Evolutionary conservation across 352 stramenopile genomes (phyloP).

Genomic region (Pythium dissotocum): DNA sequence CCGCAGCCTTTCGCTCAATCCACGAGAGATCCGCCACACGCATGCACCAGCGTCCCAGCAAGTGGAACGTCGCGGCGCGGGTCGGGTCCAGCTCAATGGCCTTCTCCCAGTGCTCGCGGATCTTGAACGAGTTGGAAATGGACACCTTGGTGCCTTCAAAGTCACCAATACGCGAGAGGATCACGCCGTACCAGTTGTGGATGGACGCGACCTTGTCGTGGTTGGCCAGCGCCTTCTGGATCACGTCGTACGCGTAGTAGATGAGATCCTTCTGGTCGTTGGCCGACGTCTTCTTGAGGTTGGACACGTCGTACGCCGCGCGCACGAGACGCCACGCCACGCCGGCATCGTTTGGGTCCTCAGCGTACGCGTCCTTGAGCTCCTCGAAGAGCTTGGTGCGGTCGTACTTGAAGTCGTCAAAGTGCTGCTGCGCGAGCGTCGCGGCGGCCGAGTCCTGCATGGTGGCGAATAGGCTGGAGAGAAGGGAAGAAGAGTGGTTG

Average conservation of each 20-base stretch:
- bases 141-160: slow-evolving; percentile 86
- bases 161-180: slow-evolving; percentile 80
- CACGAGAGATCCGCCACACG: slow-evolving; percentile 83
- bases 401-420: slow-evolving; percentile 72
- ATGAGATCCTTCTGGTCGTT: slow-evolving; percentile 42
- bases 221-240: slow-evolving; percentile 46
- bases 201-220: slow-evolving; percentile 58
- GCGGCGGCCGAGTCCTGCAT: slow-evolving; percentile 63
- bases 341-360: slow-evolving; percentile 30
- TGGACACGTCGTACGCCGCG: slow-evolving; percentile 40
- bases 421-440: slow-evolving; percentile 70
- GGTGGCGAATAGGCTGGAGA: background rate
- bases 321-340: slow-evolving; percentile 38
- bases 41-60: slow-evolving; percentile 84
- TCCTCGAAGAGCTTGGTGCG: slow-evolving; percentile 60
- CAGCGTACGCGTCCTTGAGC: slow-evolving; percentile 55
- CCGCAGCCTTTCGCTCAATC: slow-evolving; percentile 82
- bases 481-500: background rate
- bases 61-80: slow-evolving; percentile 75
- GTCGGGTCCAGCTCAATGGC: slow-evolving; percentile 71
- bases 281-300: slow-evolving; percentile 29
- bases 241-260: slow-evolving; percentile 55
- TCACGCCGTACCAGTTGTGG: slow-evolving; percentile 88
- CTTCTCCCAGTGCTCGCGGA: slow-evolving; percentile 83
- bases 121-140: slow-evolving; percentile 80